phyloP scores from a whole-genome alignment of 208 protist species.

The Trypanosoma melophagium region DNA sequence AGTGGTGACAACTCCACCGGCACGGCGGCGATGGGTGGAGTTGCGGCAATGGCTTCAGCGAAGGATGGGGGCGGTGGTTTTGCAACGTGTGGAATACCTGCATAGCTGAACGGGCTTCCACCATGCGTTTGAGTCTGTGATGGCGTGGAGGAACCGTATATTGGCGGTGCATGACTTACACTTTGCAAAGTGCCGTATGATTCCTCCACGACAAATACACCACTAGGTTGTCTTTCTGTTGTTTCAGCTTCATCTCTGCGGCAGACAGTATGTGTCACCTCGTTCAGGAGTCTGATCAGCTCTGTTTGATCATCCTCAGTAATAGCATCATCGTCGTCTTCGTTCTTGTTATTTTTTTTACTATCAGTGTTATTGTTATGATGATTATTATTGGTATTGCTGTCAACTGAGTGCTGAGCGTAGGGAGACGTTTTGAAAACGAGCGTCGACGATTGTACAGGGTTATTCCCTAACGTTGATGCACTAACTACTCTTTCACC shows the following conservation, averaged over 20 bases:
- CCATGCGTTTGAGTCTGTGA: neutral
- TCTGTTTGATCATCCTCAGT: slow-evolving; percentile 38
- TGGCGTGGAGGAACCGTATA: neutral
- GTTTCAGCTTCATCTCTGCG: neutral
- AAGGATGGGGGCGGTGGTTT: slow-evolving; percentile 67
- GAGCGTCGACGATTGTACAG: neutral
- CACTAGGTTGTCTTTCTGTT: slow-evolving; percentile 4
- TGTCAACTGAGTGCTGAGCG: too few relatives aligned
- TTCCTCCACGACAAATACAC: slow-evolving; percentile 57
- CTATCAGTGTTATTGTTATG: too few relatives aligned
- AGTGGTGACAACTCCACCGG: slow-evolving; percentile 54
- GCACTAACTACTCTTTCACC: neutral
- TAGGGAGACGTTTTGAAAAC: neutral
- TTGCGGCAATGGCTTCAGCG: slow-evolving; percentile 13
- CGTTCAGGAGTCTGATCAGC: slow-evolving; percentile 50
- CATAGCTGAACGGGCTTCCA: slow-evolving; percentile 29
- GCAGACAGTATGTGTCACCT: slow-evolving; percentile 28
- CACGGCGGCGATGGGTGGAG: slow-evolving; percentile 35
- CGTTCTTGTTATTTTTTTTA: neutral
- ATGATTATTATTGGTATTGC: too few relatives aligned
- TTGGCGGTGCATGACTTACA: slow-evolving; percentile 22
- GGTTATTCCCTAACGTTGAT: neutral
- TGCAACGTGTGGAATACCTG: slow-evolving; percentile 10
- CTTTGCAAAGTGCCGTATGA: slow-evolving; percentile 26
- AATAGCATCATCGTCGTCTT: slow-evolving; percentile 23